These are phyloP conservation scores for Tolypocladium tropicale DNA, from an alignment of 2,329 filamentous ascomycete genomes.

Conservation along the genomic window DNA sequence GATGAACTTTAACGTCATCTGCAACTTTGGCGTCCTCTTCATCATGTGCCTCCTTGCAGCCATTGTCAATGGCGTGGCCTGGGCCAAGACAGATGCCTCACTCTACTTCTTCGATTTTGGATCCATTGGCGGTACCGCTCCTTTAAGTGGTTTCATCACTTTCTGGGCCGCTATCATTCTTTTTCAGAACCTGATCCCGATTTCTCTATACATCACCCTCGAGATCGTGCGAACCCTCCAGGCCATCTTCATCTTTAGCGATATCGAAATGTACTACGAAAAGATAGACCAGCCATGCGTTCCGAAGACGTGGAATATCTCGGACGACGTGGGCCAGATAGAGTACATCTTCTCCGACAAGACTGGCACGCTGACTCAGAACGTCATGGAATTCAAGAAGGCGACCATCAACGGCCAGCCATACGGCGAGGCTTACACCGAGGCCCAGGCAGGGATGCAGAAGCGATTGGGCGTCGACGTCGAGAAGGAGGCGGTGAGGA, in stretches of 20 bases:
- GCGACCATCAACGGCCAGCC: conserved; percentile 91
- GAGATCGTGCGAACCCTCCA: conserved; percentile 92
- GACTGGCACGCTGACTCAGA: conserved; percentile 91
- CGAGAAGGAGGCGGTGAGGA: conserved; percentile 65
- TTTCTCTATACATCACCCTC: conserved; percentile 93
- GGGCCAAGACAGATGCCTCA: conserved; percentile 65
- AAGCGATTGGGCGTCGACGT: conserved; percentile 81
- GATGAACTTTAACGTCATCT: conserved; percentile 94
- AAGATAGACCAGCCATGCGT: conserved; percentile 89
- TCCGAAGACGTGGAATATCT: conserved; percentile 98
- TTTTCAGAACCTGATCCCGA: conserved; percentile 97
- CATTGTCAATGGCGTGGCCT: conserved; percentile 75
- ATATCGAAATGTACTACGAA: conserved; percentile 95
- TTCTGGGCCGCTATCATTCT: conserved; percentile 93
- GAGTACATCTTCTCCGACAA: conserved; percentile 99
- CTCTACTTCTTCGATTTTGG: conserved; percentile 76
- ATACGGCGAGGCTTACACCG: conserved; percentile 96
- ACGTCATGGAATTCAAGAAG: conserved; percentile 99
- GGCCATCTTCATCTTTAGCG: conserved; percentile 95
- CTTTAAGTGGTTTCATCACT: conserved; percentile 83
- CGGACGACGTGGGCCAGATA: conserved; percentile 93
- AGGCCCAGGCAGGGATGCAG: conserved; percentile 93
- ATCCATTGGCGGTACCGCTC: conserved; percentile 63
- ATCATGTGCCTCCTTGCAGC: conserved; percentile 80
- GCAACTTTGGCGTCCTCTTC: conserved; percentile 87